Evolutionary conservation across 345 rosid genomes (phyloP).

Genomic region (Anastatica hierochuntica): DNA sequence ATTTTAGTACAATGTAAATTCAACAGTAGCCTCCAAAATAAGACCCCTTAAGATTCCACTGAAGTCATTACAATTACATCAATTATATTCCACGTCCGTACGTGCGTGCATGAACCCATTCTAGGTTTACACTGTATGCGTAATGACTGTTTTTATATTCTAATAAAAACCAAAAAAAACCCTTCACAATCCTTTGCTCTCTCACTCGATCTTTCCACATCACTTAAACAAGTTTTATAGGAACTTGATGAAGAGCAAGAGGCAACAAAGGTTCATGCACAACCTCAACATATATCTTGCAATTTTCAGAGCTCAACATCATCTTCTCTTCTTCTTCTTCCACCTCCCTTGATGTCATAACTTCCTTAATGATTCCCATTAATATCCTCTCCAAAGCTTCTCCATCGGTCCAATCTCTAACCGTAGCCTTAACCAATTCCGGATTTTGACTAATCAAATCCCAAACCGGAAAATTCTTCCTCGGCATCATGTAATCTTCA

Average conservation of each 20-base stretch:
- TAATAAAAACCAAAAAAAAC: too few relatives aligned
- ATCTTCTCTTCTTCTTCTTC: not conserved
- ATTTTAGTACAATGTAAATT: too few relatives aligned
- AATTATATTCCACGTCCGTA: too few relatives aligned
- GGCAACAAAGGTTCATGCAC: conserved; percentile 24
- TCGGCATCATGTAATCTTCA: conserved; percentile 64
- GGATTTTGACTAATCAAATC: conserved; percentile 54
- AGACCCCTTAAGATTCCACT: too few relatives aligned
- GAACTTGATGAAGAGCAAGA: conserved; percentile 18
- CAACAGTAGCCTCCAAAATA: too few relatives aligned
- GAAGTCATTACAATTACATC: too few relatives aligned
- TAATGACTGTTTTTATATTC: too few relatives aligned
- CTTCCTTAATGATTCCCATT: conserved; percentile 8
- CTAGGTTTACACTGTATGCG: too few relatives aligned
- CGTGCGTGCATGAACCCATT: too few relatives aligned
- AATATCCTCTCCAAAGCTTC: conserved; percentile 33
- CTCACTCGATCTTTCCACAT: too few relatives aligned
- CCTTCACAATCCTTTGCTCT: too few relatives aligned
- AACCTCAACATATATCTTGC: conserved; percentile 19
- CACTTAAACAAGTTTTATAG: conserved; percentile 13
- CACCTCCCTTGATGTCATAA: not conserved
- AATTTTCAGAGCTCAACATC: conserved; percentile 14
- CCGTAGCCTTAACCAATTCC: conserved; percentile 43
- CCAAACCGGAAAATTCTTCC: conserved; percentile 76
- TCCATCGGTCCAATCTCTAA: conserved; percentile 69